phyloP scores from a whole-genome alignment of 1,284 basidiomycete species.

The Apiotrichum akiyoshidainum region DNA sequence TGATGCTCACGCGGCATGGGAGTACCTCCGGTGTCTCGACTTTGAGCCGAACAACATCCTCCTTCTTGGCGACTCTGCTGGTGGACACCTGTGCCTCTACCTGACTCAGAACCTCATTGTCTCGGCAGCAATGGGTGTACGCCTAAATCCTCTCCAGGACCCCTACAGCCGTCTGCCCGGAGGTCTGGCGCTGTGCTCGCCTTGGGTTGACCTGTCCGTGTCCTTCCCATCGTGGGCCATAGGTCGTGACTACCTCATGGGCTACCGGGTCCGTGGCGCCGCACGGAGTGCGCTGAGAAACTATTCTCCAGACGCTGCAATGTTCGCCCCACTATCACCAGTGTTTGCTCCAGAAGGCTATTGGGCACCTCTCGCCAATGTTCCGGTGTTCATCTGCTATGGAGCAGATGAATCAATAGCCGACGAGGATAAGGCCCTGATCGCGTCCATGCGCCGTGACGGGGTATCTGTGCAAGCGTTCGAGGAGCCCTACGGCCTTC shows the following conservation, averaged over 20 bases:
- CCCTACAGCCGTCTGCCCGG: conserved; percentile 48
- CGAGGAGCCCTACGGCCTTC: conserved; percentile 1
- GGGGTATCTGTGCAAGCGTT: conserved; percentile 28
- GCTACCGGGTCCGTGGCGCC: neutral
- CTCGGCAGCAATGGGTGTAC: conserved; percentile 1
- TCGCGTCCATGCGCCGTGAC: conserved; percentile 29
- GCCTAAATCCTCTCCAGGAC: neutral
- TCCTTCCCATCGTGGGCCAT: conserved; percentile 15
- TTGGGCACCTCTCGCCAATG: conserved; percentile 21
- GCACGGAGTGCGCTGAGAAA: conserved; percentile 19
- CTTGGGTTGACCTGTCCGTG: conserved; percentile 56
- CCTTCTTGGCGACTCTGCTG: conserved; percentile 19
- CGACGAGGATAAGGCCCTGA: conserved; percentile 36
- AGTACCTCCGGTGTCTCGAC: conserved; percentile 10
- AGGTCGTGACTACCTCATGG: conserved; percentile 16
- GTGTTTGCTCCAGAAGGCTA: conserved; percentile 14
- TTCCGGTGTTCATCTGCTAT: conserved; percentile 31
- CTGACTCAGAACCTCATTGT: conserved; percentile 13
- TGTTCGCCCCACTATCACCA: conserved; percentile 23
- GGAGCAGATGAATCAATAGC: conserved; percentile 39
- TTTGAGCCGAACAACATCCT: conserved; percentile 11
- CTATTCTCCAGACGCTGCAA: conserved; percentile 11
- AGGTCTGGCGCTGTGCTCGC: conserved; percentile 57
- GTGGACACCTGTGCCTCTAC: conserved; percentile 16
- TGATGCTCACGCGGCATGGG: conserved; percentile 20